Conservation (phyloP, 129 eudicot species). For the Escallonia rubra region DNA sequence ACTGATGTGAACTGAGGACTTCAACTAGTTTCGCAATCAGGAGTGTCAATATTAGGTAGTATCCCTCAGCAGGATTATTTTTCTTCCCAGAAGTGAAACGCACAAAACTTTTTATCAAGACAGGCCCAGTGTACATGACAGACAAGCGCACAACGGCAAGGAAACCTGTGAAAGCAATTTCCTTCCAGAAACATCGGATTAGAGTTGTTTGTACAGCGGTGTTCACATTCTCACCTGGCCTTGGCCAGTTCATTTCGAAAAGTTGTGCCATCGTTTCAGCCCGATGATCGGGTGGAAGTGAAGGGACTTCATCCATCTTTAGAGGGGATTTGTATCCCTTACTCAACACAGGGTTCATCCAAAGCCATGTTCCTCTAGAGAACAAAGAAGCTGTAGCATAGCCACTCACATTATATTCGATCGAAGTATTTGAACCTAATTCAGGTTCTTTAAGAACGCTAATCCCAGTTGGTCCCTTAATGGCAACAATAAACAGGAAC, state of each 20-base stretch:
- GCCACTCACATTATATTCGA: slow-evolving; percentile 35
- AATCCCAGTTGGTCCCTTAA: slow-evolving; percentile 55
- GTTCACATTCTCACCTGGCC: slow-evolving; percentile 33
- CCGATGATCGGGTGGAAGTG: slow-evolving; percentile 44
- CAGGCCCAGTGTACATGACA: slow-evolving; percentile 59
- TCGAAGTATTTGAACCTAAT: background rate
- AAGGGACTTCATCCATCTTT: slow-evolving; percentile 48
- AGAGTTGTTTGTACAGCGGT: slow-evolving; percentile 47
- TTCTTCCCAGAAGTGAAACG: slow-evolving; percentile 42
- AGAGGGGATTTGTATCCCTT: slow-evolving; percentile 55
- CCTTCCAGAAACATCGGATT: slow-evolving; percentile 58
- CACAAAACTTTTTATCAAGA: slow-evolving; percentile 52
- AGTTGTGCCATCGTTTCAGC: slow-evolving; percentile 45
- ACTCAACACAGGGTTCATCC: slow-evolving; percentile 50
- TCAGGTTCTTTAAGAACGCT: slow-evolving; percentile 17
- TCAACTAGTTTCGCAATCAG: slow-evolving; percentile 42
- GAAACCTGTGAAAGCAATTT: slow-evolving; percentile 39
- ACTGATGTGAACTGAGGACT: slow-evolving; percentile 58
- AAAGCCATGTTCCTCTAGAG: slow-evolving; percentile 45
- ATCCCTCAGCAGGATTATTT: slow-evolving; percentile 39
- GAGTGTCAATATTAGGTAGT: slow-evolving; percentile 37
- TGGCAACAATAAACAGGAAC: slow-evolving; percentile 37
- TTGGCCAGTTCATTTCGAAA: slow-evolving; percentile 61
- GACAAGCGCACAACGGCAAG: slow-evolving; percentile 32
- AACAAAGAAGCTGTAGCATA: slow-evolving; percentile 54